phyloP scores from a whole-genome alignment of 106 monocot species.

The Allium fistulosum region DNA sequence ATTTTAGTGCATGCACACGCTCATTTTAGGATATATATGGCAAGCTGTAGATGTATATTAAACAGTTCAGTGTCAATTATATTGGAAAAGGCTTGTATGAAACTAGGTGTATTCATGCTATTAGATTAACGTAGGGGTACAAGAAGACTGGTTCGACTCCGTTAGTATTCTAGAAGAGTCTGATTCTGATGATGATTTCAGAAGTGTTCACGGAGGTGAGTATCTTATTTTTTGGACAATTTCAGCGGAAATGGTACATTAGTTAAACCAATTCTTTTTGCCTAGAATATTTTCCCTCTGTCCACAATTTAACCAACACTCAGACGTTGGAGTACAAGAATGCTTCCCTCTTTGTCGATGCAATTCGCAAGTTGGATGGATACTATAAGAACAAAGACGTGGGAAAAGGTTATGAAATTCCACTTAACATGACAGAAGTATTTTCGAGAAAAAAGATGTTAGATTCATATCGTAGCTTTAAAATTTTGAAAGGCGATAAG shows the following conservation, averaged over 20 bases:
- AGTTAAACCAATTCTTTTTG: neutral
- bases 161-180: conserved; percentile 69
- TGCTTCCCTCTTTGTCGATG: conserved; percentile 37
- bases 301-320: neutral
- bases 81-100: too few relatives aligned
- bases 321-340: conserved; percentile 37
- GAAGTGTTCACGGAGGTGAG: conserved; percentile 70
- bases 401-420: neutral
- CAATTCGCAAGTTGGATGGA: conserved; percentile 48
- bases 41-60: too few relatives aligned
- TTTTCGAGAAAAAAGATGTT: conserved; percentile 1
- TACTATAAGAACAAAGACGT: neutral
- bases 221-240: neutral
- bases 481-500: conserved; percentile 10
- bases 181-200: conserved; percentile 76
- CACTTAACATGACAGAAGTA: neutral
- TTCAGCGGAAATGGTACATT: neutral
- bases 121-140: too few relatives aligned
- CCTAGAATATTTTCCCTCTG: neutral
- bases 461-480: conserved; percentile 24
- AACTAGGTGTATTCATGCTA: too few relatives aligned
- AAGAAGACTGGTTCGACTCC: conserved; percentile 78
- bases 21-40: too few relatives aligned
- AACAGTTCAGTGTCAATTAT: too few relatives aligned
- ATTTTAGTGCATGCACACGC: too few relatives aligned